Conservation (phyloP, 2,329 filamentous ascomycete genomes). For the Alternaria sp. region DNA sequence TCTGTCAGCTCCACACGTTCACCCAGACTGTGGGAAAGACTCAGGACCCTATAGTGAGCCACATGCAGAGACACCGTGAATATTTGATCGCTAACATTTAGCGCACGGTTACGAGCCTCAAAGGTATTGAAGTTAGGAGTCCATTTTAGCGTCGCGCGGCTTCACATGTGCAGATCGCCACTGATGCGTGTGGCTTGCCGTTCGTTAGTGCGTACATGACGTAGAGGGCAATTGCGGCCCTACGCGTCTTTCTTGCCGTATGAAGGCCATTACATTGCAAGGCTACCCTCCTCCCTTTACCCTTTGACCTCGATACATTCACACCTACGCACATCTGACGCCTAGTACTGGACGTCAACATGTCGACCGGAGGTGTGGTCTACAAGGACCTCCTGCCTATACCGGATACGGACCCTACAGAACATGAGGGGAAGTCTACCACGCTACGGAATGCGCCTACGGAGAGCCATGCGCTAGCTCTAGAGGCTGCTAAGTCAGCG, state of each 20-base stretch:
- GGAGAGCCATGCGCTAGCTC: conserved; percentile 56
- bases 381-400: conserved; percentile 48
- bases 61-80: background rate
- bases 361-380: conserved; percentile 40
- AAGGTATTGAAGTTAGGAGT: background rate
- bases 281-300: background rate
- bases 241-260: conserved; percentile 7
- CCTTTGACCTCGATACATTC: background rate
- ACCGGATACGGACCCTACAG: conserved; percentile 40
- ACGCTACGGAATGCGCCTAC: conserved; percentile 53
- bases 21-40: background rate
- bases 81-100: background rate
- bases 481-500: conserved; percentile 46
- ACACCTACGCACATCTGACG: background rate
- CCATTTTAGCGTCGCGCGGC: background rate
- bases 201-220: conserved; percentile 25
- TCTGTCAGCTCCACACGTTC: background rate
- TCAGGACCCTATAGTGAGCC: background rate
- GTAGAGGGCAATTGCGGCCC: conserved; percentile 13
- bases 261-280: conserved; percentile 13
- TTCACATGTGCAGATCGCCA: conserved; percentile 8
- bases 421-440: conserved; percentile 33
- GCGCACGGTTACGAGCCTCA: background rate
- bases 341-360: conserved; percentile 19
- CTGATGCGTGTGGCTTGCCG: conserved; percentile 17